Evolutionary conservation across 345 rosid genomes (phyloP), one percentile per base, ranked within the genome.

Genomic region (Pseudoturritis turrita): DNA sequence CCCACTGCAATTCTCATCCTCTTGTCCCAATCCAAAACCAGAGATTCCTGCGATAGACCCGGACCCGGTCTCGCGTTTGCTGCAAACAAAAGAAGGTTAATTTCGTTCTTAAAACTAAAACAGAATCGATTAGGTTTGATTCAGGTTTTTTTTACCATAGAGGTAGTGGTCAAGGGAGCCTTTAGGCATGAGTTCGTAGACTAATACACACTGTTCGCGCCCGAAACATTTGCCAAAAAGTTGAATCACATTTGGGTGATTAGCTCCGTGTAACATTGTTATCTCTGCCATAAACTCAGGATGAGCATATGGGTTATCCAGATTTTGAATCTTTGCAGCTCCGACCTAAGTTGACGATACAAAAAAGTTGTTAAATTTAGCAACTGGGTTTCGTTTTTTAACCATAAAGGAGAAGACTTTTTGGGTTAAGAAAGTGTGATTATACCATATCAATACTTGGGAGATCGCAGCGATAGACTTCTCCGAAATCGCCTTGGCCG

Each of bases 1-100:
- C 95, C 90, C 53, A 87, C 79, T 1, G 92, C 95, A 68, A 90
- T 84, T 80, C 59, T 76, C 88, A 88, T 84, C 79, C 95, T 78
- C 10, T 75, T 76, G 18, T 65, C 79, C 95, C 97, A 91, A 74
- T 85, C 81, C 65, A 91, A 84, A 5, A 70, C 66, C 14, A 4
- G 19, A 47, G 26, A 10, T 12, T 1, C 1, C 22, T 4, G 58
- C 5, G 0, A 5, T 47, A 19, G 2, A 31, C 9, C n/a, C 14
- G 9, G 6, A 41, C 4, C 4, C 1, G 10, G 36, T 8, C 11
- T 33, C 11, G 12, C 0, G 10, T 9, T 2, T 14, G 40, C 77
- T 73, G 56, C 65, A 56, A 52, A 11, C 49, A 26, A 54, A 50
- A 25, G 10, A 41, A 18, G 4, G 28, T 4, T 29, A 40, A 19